A percentile compares a stretch with the other conserved stretches of the same genome.
phyloP scores from a whole-genome alignment of 139 green algal genomes.

The Tetraselmis striata region DNA sequence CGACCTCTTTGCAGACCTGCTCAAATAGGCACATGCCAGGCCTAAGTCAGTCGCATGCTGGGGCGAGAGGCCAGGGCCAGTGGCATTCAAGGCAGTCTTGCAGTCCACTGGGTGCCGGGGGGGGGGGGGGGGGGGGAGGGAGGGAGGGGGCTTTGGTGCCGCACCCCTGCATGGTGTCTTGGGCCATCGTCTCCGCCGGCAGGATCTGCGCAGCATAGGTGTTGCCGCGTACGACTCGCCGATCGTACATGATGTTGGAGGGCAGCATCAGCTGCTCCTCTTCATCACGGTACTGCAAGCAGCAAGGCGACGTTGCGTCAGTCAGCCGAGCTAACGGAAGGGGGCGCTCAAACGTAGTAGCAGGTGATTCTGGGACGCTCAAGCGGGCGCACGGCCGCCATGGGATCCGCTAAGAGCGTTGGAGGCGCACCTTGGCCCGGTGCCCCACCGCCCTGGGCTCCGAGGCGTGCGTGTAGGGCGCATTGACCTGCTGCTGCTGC shows the following conservation, averaged over 20 bases:
- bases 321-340: background rate
- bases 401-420: too few relatives aligned
- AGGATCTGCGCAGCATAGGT: slow-evolving; percentile 72
- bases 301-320: background rate
- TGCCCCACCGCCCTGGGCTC: slow-evolving; percentile 53
- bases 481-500: slow-evolving; percentile 35
- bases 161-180: slow-evolving; percentile 4
- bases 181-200: slow-evolving; percentile 35
- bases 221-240: slow-evolving; percentile 74
- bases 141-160: background rate
- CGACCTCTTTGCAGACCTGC: background rate
- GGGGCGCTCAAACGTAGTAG: background rate
- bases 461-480: slow-evolving; percentile 44
- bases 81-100: too few relatives aligned
- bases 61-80: too few relatives aligned
- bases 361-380: too few relatives aligned
- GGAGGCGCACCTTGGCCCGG: slow-evolving; percentile 32
- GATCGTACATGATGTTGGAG: slow-evolving; percentile 85
- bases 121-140: background rate
- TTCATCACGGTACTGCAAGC: slow-evolving; percentile 43
- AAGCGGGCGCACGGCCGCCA: too few relatives aligned
- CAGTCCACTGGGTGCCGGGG: too few relatives aligned
- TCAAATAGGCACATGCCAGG: too few relatives aligned
- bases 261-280: slow-evolving; percentile 15
- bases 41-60: too few relatives aligned